A percentile compares a stretch with the other conserved stretches of the same genome.
Evolutionary conservation across 208 protist genomes (phyloP).

Genomic region (Leishmania turanica): DNA sequence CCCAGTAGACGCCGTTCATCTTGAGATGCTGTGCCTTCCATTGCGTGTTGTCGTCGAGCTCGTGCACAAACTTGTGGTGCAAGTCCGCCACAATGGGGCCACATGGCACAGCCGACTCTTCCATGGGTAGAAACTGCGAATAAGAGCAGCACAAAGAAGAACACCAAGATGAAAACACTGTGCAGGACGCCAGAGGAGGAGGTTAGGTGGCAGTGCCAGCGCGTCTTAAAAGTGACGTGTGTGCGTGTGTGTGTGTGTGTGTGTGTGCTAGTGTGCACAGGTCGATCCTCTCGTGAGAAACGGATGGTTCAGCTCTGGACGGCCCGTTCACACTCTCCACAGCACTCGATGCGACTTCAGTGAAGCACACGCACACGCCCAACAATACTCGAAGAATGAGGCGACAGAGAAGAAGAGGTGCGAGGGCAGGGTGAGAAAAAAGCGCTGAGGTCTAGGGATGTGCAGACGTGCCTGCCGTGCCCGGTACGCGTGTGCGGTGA

Average conservation of each 20-base stretch:
- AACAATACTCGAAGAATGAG: not conserved
- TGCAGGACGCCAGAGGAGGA: not conserved
- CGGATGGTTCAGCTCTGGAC: not conserved
- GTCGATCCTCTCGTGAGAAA: not conserved
- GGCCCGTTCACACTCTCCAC: not conserved
- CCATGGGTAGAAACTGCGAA: not conserved
- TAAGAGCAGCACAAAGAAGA: not conserved
- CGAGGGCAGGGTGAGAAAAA: not conserved
- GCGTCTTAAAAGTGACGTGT: not conserved
- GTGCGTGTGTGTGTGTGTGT: not conserved
- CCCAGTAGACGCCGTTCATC: slow-evolving; percentile 98
- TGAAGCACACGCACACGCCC: not conserved
- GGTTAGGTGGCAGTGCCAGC: not conserved
- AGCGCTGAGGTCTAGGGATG: not conserved
- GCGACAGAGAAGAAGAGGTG: not conserved
- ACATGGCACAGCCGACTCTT: not conserved
- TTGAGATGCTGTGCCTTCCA: slow-evolving; percentile 97
- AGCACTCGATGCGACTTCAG: not conserved
- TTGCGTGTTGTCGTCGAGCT: slow-evolving; percentile 81
- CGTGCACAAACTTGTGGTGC: slow-evolving; percentile 79
- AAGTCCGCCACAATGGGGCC: slow-evolving; percentile 49
- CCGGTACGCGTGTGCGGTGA: not conserved
- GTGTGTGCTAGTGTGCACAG: not conserved
- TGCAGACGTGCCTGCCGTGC: not conserved
- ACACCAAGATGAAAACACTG: too few relatives aligned